A percentile compares a stretch with the other conserved stretches of the same genome.
These are phyloP conservation scores for Podila horticola DNA, from an alignment of 192 early-diverging fungal genomes.

Conservation along the genomic window DNA sequence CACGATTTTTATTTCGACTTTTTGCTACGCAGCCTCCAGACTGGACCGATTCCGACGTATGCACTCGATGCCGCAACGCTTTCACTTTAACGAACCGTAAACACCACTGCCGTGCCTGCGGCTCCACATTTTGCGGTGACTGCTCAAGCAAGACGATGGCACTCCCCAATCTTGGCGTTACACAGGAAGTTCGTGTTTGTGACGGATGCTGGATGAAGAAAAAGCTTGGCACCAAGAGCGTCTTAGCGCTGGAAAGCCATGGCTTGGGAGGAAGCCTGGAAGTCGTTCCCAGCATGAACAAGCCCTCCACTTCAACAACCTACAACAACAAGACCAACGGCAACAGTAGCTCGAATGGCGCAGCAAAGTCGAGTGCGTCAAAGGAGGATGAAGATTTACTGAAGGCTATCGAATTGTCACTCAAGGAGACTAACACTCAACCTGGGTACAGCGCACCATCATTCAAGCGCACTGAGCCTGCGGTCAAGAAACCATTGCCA, in stretches of 20 bases:
- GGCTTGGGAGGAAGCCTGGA: constrained; percentile 55
- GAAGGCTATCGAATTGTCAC: constrained; percentile 91
- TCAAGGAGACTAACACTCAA: constrained; percentile 76
- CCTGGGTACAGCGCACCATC: constrained; percentile 59
- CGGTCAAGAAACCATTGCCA: background rate
- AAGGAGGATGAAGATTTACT: constrained; percentile 91
- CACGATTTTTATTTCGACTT: background rate
- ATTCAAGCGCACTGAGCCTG: constrained; percentile 1
- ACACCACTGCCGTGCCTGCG: constrained; percentile 99
- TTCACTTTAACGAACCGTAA: constrained; percentile 97
- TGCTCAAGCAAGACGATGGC: constrained; percentile 92
- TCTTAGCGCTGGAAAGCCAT: constrained; percentile 14
- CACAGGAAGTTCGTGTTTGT: constrained; percentile 93
- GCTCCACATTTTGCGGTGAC: constrained; percentile 90
- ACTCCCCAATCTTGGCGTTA: constrained; percentile 88
- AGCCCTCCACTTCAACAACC: constrained; percentile 52
- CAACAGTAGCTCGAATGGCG: constrained; percentile 6
- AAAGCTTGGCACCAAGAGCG: constrained; percentile 47
- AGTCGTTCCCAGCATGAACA: constrained; percentile 27
- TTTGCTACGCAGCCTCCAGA: constrained; percentile 79
- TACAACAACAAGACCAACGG: constrained; percentile 30
- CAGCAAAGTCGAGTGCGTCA: constrained; percentile 17
- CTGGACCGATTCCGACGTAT: constrained; percentile 95
- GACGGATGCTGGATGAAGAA: constrained; percentile 88
- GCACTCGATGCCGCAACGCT: constrained; percentile 90